Evolutionary conservation across 2,329 filamentous ascomycete species (phyloP), one percentile per base, ranked within the genome.

Genomic region (Penicillium sp.): DNA sequence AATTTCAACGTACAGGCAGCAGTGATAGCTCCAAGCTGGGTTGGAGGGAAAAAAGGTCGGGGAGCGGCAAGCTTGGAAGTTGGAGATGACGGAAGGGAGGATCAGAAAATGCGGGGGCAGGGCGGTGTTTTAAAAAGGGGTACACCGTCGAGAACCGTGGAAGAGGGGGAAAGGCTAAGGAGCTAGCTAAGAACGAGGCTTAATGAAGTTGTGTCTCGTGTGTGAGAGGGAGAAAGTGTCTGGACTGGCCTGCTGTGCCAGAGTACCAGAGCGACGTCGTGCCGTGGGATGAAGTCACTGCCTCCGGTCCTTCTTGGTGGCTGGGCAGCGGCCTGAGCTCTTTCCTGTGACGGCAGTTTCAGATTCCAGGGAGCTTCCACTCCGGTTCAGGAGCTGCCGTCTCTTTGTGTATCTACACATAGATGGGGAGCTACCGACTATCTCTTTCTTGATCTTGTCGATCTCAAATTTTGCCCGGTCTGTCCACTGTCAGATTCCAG

Each of bases 211-310:
- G 49, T 50, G 48, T 54, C 41, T 53, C 57, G 41, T 52, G 49
- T 44, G 9, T 52, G 44, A 58, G 50, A 29, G 58, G 53, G 35
- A 41, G 8, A 41, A 41, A 41, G 35, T 41, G 35, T 41, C 35
- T 41, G 35, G 35, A 41, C 35, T 41, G 35, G 35, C 35, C 35
- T 41, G 48, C 41, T 46, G 55, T 53, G 61, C 45, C 48, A 58
- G 57, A 56, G 44, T 38, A 51, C 44, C 54, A 54, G 49, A 9
- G 29, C 17, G 9, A 41, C 1, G 35, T 41, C 17, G 11, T 41
- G 35, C 35, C 35, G 35, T 41, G 35, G 35, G 51, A 67, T 67
- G 64, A 64, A 62, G 61, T 54, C 62, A 56, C 54, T 49, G 61
- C 23, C 60, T 30, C 21, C 30, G 23, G 21, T 49, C 23, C 7